Percentiles rank a stretch among this genome's conserved stretches.
Evolutionary conservation across 1,284 basidiomycete species (phyloP).

Genomic region (Leccinum griseonigrum): DNA sequence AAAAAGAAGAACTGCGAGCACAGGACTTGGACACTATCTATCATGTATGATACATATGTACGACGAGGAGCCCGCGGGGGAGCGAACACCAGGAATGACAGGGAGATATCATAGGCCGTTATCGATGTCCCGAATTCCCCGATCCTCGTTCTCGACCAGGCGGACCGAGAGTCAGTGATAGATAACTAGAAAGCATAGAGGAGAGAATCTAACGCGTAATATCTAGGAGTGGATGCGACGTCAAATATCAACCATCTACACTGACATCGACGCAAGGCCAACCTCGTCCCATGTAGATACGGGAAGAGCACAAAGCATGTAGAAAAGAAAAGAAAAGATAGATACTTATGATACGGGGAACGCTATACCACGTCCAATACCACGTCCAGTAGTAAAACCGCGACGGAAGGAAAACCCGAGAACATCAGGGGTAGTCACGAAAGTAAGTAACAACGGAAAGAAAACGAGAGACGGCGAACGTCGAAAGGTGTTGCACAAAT

Average conservation of each 20-base stretch:
- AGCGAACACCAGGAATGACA: not conserved
- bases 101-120: not conserved
- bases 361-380: not conserved
- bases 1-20: not conserved
- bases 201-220: not conserved
- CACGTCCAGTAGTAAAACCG: not conserved
- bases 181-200: not conserved
- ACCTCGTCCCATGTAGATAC: not conserved
- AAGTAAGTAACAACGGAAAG: not conserved
- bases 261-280: not conserved
- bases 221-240: not conserved
- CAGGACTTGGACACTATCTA: not conserved
- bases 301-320: not conserved
- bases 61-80: not conserved
- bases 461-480: conserved; percentile 26
- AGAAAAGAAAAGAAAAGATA: not conserved
- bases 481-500: conserved; percentile 11
- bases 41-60: not conserved
- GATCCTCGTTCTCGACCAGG: not conserved
- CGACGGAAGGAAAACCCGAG: not conserved
- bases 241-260: not conserved
- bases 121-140: not conserved
- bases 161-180: not conserved
- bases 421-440: not conserved
- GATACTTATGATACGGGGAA: not conserved